These are phyloP conservation scores for Calonectria leucothoes DNA, from an alignment of 2,329 filamentous ascomycete species.

Conservation along the genomic window DNA sequence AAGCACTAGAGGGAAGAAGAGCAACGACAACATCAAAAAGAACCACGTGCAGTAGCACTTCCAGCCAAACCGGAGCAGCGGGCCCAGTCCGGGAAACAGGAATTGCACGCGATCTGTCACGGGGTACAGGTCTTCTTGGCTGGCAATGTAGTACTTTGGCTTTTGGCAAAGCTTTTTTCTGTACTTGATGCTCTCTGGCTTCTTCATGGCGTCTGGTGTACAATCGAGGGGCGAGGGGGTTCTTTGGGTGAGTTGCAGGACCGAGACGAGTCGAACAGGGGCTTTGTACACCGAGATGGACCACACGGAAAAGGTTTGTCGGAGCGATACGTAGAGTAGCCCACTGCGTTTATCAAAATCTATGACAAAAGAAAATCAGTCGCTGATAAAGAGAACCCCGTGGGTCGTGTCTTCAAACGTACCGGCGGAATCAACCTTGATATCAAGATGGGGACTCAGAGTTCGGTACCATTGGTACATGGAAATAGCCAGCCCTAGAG, in stretches of 20 bases:
- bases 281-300: constrained; percentile 80
- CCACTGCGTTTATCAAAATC: constrained; percentile 75
- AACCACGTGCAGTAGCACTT: constrained; percentile 74
- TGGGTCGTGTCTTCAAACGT: constrained; percentile 20
- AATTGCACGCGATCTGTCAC: constrained; percentile 81
- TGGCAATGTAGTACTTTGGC: constrained; percentile 74
- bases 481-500: constrained; percentile 72
- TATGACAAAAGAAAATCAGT: constrained; percentile 40
- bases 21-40: constrained; percentile 69
- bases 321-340: constrained; percentile 79
- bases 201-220: background rate
- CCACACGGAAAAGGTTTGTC: constrained; percentile 82
- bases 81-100: constrained; percentile 69
- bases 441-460: constrained; percentile 77
- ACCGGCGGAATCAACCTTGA: constrained; percentile 72
- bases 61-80: constrained; percentile 65
- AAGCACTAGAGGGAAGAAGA: constrained; percentile 46
- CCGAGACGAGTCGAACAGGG: constrained; percentile 74
- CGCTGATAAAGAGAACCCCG: fast-evolving
- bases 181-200: constrained; percentile 23
- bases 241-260: constrained; percentile 70
- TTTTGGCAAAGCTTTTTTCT: constrained; percentile 33
- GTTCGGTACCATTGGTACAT: constrained; percentile 90
- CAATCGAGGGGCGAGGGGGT: constrained; percentile 42
- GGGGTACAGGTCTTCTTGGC: constrained; percentile 87